These are phyloP conservation scores for Penicillium cosmopolitanum DNA, from an alignment of 495 filamentous ascomycete genomes.

Conservation along the genomic window DNA sequence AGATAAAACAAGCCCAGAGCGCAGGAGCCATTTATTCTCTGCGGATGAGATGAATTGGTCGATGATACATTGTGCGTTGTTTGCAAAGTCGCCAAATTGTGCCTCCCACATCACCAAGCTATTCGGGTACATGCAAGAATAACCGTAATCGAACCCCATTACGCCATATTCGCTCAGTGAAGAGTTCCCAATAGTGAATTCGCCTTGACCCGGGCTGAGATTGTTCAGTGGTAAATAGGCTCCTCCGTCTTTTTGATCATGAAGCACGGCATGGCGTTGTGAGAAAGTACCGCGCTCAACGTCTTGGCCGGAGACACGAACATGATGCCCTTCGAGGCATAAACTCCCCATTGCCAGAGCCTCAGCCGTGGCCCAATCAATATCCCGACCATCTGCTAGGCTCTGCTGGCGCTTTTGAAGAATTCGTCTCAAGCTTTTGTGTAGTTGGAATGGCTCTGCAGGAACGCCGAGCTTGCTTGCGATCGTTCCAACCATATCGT, in stretches of 20 bases:
- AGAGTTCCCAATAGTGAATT: conserved; percentile 95
- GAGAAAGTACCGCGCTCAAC: conserved; percentile 99
- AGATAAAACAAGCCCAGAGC: conserved; percentile 91
- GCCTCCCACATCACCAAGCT: conserved; percentile 99
- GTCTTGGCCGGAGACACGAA: conserved; percentile 96
- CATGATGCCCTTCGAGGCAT: conserved; percentile 89
- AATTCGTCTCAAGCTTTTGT: conserved; percentile 97
- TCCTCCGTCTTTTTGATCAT: conserved; percentile 90
- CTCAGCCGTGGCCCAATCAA: conserved; percentile 97
- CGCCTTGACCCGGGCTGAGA: conserved; percentile 84
- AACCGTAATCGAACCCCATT: conserved; percentile 98
- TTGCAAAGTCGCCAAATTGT: conserved; percentile 99
- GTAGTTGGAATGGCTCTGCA: conserved; percentile 83
- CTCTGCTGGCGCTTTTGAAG: conserved; percentile 86
- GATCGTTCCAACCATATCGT: conserved; percentile 72
- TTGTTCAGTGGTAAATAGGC: conserved; percentile 93
- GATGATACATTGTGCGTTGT: conserved; percentile 98
- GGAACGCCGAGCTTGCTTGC: conserved; percentile 69
- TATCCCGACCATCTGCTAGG: conserved; percentile 87
- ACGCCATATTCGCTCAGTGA: conserved; percentile 91
- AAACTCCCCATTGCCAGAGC: conserved; percentile 93
- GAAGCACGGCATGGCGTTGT: conserved; percentile 93
- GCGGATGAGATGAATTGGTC: conserved; percentile 98
- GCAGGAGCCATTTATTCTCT: conserved; percentile 97
- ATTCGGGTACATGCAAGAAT: conserved; percentile 94